These are phyloP conservation scores for Onygenales sp. DNA, from an alignment of 2,329 filamentous ascomycete species.

Conservation along the genomic window DNA sequence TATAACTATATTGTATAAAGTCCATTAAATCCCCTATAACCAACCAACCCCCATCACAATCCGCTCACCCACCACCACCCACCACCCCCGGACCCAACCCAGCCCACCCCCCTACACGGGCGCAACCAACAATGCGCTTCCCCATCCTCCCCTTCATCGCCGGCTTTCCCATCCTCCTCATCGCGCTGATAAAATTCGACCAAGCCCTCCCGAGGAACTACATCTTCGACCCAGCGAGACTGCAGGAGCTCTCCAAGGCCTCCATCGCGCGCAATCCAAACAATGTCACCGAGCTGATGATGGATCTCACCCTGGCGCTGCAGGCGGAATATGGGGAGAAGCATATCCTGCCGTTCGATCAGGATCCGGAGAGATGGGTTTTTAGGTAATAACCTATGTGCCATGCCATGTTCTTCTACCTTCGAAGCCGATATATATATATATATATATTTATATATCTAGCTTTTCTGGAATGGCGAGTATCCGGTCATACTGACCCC, in stretches of 20 bases:
- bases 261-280: conserved; percentile 19
- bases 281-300: conserved; percentile 23
- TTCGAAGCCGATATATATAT: too few species aligned
- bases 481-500: too few species aligned
- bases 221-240: conserved; percentile 14
- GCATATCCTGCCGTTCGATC: conserved; percentile 6
- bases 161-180: conserved; percentile 3
- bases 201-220: conserved; percentile 8
- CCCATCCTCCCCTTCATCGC: neutral
- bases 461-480: too few species aligned
- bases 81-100: too few species aligned
- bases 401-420: too few species aligned
- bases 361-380: conserved; percentile 61
- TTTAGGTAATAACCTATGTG: conserved; percentile 41
- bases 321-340: conserved; percentile 7
- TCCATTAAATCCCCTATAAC: neutral
- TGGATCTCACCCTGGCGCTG: conserved; percentile 7
- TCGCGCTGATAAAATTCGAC: conserved; percentile 6
- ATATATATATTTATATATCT: too few species aligned
- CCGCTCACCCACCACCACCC: neutral
- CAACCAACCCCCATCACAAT: neutral
- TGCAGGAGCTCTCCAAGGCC: conserved; percentile 14
- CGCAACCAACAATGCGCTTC: conserved; percentile 1
- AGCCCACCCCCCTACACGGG: too few species aligned
- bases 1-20: too few species aligned